Base-by-base conservation (phyloP, 768 basidiomycete genomes). In the Scleroderma bovista region DNA sequence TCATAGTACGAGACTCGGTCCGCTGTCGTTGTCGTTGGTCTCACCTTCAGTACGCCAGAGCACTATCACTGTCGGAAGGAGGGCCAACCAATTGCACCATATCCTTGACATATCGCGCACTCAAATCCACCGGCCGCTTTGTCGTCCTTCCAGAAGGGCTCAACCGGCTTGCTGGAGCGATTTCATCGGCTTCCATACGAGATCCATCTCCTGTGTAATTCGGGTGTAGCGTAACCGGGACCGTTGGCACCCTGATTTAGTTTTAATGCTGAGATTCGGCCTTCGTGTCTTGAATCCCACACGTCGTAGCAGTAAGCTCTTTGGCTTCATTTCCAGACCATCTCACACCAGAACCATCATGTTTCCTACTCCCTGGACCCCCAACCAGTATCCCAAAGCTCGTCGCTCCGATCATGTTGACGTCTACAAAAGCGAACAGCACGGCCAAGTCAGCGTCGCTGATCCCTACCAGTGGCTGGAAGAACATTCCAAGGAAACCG, bases 391-490 rank as follows among this genome's bases (percentile, higher is more conserved):
- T 60, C 90, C 90, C 0, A 45, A 64, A 8, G 75, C 85, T 23
- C 80, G 78, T 48, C 79, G 86, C 45, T 80, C 78, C 7, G 80
- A 85, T 58, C 79, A 84, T 59, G 68, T 81, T 43, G 84, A 88
- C 63, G 63, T 75, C 31, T 92, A 87, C 70, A 76, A 82, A 62
- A 86, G 81, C 65, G 77, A 79, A 57, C 64, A 68, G 40, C 66
- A 73, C n/a, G 86, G 83, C 20, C 60, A 80, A 47, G 83, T 89
- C 36, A 69, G 68, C 34, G 81, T 92, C 0, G 65, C 72, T 4
- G 84, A 89, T 64, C 86, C 88, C 6, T 88, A 88, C 68, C 68
- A 77, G 39, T 90, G 88, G 86, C 72, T 92, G 19, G 86, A 89
- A 52, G 69, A 78, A 24, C 64, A 81, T 55, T 73, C 75, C 23